These are phyloP conservation scores for Mrakia blollopis DNA, from an alignment of 768 basidiomycete species.

Conservation along the genomic window DNA sequence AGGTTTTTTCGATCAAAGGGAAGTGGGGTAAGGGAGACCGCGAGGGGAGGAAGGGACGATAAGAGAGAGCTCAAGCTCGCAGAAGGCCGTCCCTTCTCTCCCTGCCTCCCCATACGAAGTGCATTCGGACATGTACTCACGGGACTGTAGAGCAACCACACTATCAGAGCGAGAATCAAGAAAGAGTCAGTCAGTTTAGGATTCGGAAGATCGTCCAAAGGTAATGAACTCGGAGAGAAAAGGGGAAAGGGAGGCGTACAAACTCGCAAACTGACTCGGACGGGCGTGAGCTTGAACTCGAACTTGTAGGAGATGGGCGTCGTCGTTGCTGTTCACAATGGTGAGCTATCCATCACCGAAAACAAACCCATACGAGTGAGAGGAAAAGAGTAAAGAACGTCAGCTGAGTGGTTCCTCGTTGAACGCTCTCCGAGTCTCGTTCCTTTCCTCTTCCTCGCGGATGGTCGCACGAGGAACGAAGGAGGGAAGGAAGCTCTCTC, in stretches of 20 bases:
- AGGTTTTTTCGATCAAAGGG: background rate
- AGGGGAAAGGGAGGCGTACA: background rate
- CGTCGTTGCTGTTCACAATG: background rate
- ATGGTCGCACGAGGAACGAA: background rate
- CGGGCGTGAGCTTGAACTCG: slow-evolving; percentile 1
- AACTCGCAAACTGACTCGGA: slow-evolving; percentile 1
- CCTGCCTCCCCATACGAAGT: background rate
- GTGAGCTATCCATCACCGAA: background rate
- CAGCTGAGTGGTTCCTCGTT: background rate
- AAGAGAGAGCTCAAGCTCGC: background rate
- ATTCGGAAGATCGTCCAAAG: background rate
- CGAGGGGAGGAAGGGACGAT: background rate
- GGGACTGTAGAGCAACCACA: background rate
- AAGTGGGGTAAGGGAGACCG: background rate
- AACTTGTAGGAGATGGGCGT: background rate
- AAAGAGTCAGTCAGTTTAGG: background rate
- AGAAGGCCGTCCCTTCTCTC: background rate
- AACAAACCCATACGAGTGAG: background rate
- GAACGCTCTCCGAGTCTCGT: background rate
- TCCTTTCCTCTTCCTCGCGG: background rate
- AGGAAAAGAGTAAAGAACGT: background rate
- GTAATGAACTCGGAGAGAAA: background rate
- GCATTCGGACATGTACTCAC: background rate
- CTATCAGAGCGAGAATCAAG: background rate
- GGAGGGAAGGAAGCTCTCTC: background rate